Conservation (phyloP, 2,329 filamentous ascomycete species). For the Cladophialophora carrionii region DNA sequence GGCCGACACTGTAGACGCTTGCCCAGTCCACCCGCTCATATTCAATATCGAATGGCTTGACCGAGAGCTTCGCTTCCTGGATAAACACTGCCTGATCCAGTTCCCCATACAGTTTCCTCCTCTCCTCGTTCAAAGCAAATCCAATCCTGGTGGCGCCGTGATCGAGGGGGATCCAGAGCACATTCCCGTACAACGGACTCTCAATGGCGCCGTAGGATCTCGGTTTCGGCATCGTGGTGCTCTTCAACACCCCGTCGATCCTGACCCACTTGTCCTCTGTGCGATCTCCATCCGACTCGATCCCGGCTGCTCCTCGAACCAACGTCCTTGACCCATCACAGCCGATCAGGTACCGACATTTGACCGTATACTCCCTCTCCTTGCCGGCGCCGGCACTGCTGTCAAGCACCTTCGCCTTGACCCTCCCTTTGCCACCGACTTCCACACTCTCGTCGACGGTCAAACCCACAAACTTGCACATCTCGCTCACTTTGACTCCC, state of each 20-base stretch:
- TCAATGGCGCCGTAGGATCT: constrained; percentile 57
- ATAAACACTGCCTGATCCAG: constrained; percentile 46
- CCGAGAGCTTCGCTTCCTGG: constrained; percentile 46
- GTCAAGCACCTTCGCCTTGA: constrained; percentile 41
- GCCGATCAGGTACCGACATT: constrained; percentile 56
- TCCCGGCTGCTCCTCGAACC: constrained; percentile 52
- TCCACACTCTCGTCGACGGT: constrained; percentile 44
- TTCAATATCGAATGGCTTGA: constrained; percentile 47
- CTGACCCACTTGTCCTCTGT: constrained; percentile 59
- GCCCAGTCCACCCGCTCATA: constrained; percentile 51
- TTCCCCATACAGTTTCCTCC: constrained; percentile 44
- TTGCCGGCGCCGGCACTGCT: constrained; percentile 36
- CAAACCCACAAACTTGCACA: constrained; percentile 47
- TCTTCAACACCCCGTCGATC: constrained; percentile 55
- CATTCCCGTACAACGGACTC: constrained; percentile 57
- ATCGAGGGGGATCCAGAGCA: constrained; percentile 60
- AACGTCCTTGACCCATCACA: constrained; percentile 57
- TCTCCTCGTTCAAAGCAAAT: constrained; percentile 54
- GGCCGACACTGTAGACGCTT: constrained; percentile 51
- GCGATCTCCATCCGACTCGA: constrained; percentile 56
- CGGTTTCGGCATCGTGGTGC: constrained; percentile 54
- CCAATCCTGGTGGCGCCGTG: constrained; percentile 59
- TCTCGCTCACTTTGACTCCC: constrained; percentile 45
- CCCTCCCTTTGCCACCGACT: constrained; percentile 34
- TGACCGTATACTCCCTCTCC: constrained; percentile 39